Conservation (phyloP, 768 basidiomycete species). For the Dacryopinax primogenitus region DNA sequence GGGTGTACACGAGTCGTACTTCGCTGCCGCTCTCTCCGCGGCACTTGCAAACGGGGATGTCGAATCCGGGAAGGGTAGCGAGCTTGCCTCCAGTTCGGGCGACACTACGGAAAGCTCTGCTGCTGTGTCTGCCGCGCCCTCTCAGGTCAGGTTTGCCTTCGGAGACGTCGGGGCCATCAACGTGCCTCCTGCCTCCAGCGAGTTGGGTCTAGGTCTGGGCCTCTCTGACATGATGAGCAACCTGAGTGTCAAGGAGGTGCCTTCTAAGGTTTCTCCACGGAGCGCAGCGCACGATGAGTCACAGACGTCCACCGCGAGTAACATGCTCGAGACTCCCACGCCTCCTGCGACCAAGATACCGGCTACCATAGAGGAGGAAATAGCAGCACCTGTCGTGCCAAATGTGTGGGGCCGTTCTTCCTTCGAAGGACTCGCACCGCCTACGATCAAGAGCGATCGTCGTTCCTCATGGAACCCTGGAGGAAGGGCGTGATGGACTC, state of each 20-base stretch:
- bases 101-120: background rate
- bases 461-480: background rate
- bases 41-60: background rate
- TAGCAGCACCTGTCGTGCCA: background rate
- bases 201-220: background rate
- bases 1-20: background rate
- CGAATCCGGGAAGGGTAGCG: background rate
- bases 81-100: background rate
- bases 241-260: background rate
- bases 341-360: background rate
- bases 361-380: background rate
- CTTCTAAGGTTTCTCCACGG: background rate
- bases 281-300: background rate
- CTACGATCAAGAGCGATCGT: background rate
- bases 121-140: background rate
- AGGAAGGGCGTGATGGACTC: background rate
- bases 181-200: background rate
- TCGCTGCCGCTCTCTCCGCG: background rate
- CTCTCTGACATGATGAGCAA: slow-evolving; percentile 1
- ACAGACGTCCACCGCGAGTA: background rate
- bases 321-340: background rate
- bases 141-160: background rate
- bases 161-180: background rate
- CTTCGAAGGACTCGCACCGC: background rate
- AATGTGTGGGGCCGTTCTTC: background rate